These are phyloP conservation scores for Pseudogymnoascus sp. DNA, from an alignment of 2,329 filamentous ascomycete genomes.

Conservation along the genomic window DNA sequence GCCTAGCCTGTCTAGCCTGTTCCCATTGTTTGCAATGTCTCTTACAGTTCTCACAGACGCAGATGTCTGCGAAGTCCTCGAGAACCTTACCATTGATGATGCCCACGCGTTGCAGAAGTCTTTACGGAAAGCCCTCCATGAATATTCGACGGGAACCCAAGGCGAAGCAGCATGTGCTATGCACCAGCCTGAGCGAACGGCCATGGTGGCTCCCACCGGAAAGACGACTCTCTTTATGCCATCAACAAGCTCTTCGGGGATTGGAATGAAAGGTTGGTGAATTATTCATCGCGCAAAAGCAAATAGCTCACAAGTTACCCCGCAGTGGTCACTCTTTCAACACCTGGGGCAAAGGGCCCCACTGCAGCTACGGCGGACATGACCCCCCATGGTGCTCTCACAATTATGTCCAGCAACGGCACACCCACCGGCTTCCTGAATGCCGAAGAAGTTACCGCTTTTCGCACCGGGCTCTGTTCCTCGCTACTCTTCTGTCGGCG, in stretches of 20 bases:
- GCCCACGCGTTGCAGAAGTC: conserved; percentile 42
- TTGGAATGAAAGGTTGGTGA: conserved; percentile 57
- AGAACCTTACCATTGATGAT: conserved; percentile 44
- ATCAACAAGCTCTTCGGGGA: conserved; percentile 52
- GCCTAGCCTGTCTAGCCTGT: neutral
- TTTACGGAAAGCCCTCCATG: conserved; percentile 46
- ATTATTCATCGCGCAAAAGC: neutral
- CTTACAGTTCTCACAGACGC: conserved; percentile 51
- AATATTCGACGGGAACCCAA: conserved; percentile 51
- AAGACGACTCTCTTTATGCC: conserved; percentile 68
- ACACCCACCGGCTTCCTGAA: conserved; percentile 60
- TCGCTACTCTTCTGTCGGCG: conserved; percentile 59
- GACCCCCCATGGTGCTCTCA: conserved; percentile 49
- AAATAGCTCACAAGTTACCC: neutral
- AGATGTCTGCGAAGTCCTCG: conserved; percentile 46
- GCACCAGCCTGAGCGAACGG: conserved; percentile 47
- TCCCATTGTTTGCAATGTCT: conserved; percentile 36
- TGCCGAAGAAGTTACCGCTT: conserved; percentile 67
- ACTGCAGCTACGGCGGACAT: conserved; percentile 41
- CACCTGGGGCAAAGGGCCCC: conserved; percentile 24
- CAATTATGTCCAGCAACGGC: conserved; percentile 57
- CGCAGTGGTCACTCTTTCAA: conserved; percentile 56
- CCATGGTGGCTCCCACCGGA: conserved; percentile 41
- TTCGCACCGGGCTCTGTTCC: conserved; percentile 68
- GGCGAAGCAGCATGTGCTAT: conserved; percentile 30